Conservation (phyloP, 139 green algal genomes). For the Chlorella sp. region DNA sequence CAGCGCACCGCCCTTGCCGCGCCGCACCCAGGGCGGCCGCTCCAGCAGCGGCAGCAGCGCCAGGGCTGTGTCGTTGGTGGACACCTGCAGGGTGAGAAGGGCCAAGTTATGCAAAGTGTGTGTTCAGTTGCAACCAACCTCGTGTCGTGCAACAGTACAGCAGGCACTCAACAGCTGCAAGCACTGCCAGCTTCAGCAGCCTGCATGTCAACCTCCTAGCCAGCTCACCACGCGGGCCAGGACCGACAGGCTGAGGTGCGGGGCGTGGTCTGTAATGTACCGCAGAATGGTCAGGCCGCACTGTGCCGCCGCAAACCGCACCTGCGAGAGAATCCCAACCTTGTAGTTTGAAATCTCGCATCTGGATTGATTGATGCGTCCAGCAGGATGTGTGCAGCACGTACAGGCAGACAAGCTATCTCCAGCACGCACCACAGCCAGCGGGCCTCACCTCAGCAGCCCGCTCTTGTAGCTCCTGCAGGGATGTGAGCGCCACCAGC, state of each 20-base stretch:
- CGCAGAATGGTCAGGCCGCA: slow-evolving; percentile 78
- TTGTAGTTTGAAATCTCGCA: no score
- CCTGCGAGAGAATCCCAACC: not conserved
- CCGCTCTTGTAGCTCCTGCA: slow-evolving; percentile 77
- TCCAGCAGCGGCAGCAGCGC: slow-evolving; percentile 86
- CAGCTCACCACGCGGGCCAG: slow-evolving; percentile 55
- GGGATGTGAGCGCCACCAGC: slow-evolving; percentile 51
- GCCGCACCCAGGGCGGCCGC: slow-evolving; percentile 73
- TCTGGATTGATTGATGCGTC: no score
- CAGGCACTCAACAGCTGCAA: no score
- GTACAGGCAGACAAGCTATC: no score
- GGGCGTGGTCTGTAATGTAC: slow-evolving; percentile 84
- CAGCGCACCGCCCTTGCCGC: not conserved
- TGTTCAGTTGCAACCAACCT: no score
- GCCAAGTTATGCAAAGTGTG: not conserved
- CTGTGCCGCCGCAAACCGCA: slow-evolving; percentile 70
- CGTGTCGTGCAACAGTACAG: no score
- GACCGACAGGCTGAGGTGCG: slow-evolving; percentile 69
- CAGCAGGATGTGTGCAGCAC: no score
- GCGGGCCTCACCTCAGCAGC: slow-evolving; percentile 58
- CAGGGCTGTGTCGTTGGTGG: slow-evolving; percentile 80
- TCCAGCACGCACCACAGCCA: no score
- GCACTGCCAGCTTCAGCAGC: no score
- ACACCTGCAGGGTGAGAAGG: slow-evolving; percentile 45
- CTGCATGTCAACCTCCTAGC: not conserved